A percentile compares a stretch with the other conserved stretches of the same genome.
phyloP scores from a whole-genome alignment of 1,139 yeast genomes.

The Kodamaea arcana region DNA sequence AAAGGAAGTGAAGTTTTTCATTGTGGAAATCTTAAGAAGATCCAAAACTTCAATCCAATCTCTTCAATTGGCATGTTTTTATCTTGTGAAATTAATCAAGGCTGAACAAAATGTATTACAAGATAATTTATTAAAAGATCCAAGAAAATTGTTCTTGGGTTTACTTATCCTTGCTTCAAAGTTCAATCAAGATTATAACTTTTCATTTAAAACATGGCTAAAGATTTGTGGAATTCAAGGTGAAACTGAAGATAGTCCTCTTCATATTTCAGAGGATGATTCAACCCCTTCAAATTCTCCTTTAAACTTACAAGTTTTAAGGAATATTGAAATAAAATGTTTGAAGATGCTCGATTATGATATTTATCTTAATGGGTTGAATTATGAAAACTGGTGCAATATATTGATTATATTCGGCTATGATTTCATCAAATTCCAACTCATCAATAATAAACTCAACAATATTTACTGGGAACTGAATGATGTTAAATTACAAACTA shows the following conservation, averaged over 20 bases:
- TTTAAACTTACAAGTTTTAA: conserved; percentile 40
- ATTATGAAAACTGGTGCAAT: conserved; percentile 56
- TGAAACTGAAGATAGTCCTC: conserved; percentile 9
- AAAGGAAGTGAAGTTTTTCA: conserved; percentile 39
- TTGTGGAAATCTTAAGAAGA: conserved; percentile 63
- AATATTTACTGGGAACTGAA: conserved; percentile 31
- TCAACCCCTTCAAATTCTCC: conserved; percentile 10
- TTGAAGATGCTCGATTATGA: conserved; percentile 54
- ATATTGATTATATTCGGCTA: conserved; percentile 42
- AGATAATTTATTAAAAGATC: conserved; percentile 35
- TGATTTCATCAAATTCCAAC: conserved; percentile 31
- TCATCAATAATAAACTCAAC: conserved; percentile 15
- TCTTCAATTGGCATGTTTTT: conserved; percentile 64
- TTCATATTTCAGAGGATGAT: conserved; percentile 7
- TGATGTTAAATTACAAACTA: conserved; percentile 16
- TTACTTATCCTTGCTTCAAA: conserved; percentile 68
- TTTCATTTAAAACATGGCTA: conserved; percentile 70
- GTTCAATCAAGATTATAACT: conserved; percentile 70
- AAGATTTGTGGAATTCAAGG: conserved; percentile 59
- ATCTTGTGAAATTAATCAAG: conserved; percentile 47
- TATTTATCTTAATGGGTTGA: conserved; percentile 45
- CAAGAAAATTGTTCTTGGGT: conserved; percentile 63
- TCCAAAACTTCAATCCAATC: conserved; percentile 65
- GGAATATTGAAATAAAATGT: conserved; percentile 51
- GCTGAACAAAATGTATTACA: conserved; percentile 6